phyloP scores from a whole-genome alignment of 768 basidiomycete genomes.

The Lentinula boryana region DNA sequence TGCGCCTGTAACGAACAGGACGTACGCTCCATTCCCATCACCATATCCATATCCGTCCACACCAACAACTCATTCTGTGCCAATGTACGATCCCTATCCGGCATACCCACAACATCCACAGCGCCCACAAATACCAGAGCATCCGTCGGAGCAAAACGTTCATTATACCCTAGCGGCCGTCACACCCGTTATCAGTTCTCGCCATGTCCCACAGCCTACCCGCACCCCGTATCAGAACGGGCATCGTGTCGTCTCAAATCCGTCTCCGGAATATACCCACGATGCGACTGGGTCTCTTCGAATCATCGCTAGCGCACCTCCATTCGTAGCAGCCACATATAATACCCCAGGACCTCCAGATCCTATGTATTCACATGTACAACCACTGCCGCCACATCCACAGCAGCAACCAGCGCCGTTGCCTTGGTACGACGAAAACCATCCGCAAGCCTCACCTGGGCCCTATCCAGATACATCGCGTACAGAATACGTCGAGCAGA shows the following conservation, averaged over 20 bases:
- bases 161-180: not conserved
- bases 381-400: not conserved
- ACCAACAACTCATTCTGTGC: constrained; percentile 22
- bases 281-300: not conserved
- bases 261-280: not conserved
- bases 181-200: not conserved
- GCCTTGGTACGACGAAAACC: not conserved
- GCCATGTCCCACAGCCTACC: not conserved
- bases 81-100: constrained; percentile 38
- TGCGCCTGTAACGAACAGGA: constrained; percentile 17
- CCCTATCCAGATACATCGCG: not conserved
- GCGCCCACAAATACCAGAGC: constrained; percentile 9
- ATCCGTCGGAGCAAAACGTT: not conserved
- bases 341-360: not conserved
- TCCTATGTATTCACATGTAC: not conserved
- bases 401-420: not conserved
- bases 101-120: constrained; percentile 23
- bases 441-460: not conserved
- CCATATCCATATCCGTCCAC: constrained; percentile 15
- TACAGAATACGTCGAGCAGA: not conserved
- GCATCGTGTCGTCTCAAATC: not conserved
- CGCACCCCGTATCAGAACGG: constrained; percentile 3
- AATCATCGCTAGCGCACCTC: not conserved
- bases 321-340: not conserved
- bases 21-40: constrained; percentile 35